Evolutionary conservation across 176 grass and related monocot genomes (phyloP).

Genomic region (Juncus inflexus): DNA sequence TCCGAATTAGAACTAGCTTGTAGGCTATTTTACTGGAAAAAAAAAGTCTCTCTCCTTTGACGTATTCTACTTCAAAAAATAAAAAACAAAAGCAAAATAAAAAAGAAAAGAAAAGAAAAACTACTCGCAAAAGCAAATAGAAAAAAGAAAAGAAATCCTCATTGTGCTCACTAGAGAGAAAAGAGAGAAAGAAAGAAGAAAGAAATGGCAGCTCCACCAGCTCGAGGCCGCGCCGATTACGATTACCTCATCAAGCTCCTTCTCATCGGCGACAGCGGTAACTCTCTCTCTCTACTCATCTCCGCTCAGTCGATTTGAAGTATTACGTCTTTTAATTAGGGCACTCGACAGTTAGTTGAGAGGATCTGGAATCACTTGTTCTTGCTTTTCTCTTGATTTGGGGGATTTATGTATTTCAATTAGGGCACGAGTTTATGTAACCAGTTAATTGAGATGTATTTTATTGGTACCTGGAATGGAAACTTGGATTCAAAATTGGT

Average conservation of each 20-base stretch:
- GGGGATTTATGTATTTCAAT: not conserved
- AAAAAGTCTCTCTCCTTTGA: too few species aligned
- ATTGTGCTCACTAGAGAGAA: not conserved
- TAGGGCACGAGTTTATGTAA: too few species aligned
- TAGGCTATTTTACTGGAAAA: too few species aligned
- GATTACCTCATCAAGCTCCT: constrained; percentile 31
- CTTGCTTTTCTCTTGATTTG: not conserved
- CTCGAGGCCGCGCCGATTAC: constrained; percentile 29
- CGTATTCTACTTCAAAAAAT: too few species aligned
- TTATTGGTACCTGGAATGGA: too few species aligned
- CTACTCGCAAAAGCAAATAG: too few species aligned
- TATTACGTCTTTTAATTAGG: not conserved
- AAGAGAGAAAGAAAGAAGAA: constrained; percentile 1
- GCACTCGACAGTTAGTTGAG: not conserved
- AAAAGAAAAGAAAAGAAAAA: too few species aligned
- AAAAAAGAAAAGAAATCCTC: too few species aligned
- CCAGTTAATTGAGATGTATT: too few species aligned
- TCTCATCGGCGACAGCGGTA: constrained; percentile 29
- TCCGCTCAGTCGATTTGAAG: not conserved
- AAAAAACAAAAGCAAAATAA: too few species aligned
- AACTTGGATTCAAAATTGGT: too few species aligned
- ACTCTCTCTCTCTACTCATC: constrained; percentile 3
- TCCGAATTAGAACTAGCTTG: too few species aligned
- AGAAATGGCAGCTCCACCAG: constrained; percentile 21
- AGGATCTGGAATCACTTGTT: not conserved